Evolutionary conservation across 176 grass and related monocot genomes (phyloP).

Genomic region (Neostapfia colusana): DNA sequence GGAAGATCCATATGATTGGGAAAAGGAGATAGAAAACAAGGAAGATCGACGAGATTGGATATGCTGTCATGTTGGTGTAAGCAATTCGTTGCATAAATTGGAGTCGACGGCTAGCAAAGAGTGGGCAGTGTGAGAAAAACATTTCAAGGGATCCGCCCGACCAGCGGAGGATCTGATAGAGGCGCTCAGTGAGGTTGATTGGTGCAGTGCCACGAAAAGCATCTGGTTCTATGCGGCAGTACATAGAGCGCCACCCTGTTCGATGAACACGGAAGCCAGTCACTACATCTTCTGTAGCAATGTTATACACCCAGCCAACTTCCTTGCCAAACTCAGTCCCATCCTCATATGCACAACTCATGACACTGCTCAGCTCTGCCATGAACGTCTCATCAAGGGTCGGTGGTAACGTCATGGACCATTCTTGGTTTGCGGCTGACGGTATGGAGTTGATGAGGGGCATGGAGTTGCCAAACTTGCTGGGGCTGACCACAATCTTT

Average conservation of each 20-base stretch:
- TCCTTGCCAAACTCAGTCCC: constrained; percentile 43
- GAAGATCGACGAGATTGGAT: constrained; percentile 47
- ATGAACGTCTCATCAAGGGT: constrained; percentile 38
- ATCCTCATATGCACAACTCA: constrained; percentile 44
- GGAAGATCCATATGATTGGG: constrained; percentile 54
- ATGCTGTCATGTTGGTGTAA: constrained; percentile 58
- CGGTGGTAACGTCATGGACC: constrained; percentile 31
- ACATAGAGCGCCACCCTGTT: constrained; percentile 53
- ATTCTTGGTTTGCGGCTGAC: constrained; percentile 39
- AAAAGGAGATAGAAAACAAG: constrained; percentile 56
- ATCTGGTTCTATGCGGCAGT: constrained; percentile 56
- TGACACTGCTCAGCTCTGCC: constrained; percentile 35
- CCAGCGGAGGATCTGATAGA: constrained; percentile 56
- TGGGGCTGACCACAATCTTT: constrained; percentile 33
- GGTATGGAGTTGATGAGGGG: constrained; percentile 43
- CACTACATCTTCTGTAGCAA: constrained; percentile 56
- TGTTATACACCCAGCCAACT: constrained; percentile 57
- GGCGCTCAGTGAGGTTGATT: constrained; percentile 56
- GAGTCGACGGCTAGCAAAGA: constrained; percentile 40
- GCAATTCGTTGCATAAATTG: constrained; percentile 46
- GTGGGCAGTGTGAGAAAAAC: constrained; percentile 52
- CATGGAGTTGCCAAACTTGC: constrained; percentile 36
- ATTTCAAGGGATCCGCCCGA: constrained; percentile 55
- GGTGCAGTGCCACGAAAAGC: constrained; percentile 51
- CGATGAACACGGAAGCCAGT: constrained; percentile 49